Evolutionary conservation across 495 filamentous ascomycete species (phyloP).

Genomic region (Penicillium paradoxum): DNA sequence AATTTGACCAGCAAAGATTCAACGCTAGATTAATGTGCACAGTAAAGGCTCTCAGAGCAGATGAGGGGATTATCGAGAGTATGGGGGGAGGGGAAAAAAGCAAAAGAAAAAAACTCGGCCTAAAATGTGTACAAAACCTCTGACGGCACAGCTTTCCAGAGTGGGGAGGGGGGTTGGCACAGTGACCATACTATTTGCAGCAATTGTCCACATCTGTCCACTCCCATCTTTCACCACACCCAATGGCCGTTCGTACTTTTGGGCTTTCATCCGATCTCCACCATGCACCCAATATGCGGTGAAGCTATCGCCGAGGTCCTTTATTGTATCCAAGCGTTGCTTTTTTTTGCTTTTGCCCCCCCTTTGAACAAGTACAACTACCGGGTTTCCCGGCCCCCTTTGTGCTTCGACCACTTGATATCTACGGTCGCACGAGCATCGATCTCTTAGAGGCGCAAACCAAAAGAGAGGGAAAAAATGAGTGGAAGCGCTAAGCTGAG

Average conservation of each 20-base stretch:
- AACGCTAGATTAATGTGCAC: constrained; percentile 3
- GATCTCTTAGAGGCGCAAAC: not conserved
- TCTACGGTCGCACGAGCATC: not conserved
- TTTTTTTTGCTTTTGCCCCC: not conserved
- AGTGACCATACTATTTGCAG: constrained; percentile 5
- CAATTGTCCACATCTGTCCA: not conserved
- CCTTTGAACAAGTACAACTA: not conserved
- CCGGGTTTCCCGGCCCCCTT: not conserved
- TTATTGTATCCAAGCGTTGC: not conserved
- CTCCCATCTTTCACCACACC: not conserved
- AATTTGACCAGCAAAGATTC: constrained; percentile 11
- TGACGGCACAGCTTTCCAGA: constrained; percentile 2
- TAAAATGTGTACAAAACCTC: not conserved
- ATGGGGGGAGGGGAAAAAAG: constrained; percentile 1
- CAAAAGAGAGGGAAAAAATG: not conserved
- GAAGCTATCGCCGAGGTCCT: not conserved
- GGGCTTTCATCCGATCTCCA: constrained; percentile 4
- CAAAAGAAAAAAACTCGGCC: not conserved
- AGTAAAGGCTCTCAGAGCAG: constrained; percentile 9
- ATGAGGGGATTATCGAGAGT: not conserved
- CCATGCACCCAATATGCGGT: constrained; percentile 7
- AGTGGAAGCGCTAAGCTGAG: not conserved
- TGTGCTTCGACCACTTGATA: not conserved
- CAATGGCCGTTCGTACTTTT: not conserved
- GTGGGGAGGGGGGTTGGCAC: constrained; percentile 9